phyloP scores from a whole-genome alignment of 495 filamentous ascomycete species.

The Neurospora terricola region DNA sequence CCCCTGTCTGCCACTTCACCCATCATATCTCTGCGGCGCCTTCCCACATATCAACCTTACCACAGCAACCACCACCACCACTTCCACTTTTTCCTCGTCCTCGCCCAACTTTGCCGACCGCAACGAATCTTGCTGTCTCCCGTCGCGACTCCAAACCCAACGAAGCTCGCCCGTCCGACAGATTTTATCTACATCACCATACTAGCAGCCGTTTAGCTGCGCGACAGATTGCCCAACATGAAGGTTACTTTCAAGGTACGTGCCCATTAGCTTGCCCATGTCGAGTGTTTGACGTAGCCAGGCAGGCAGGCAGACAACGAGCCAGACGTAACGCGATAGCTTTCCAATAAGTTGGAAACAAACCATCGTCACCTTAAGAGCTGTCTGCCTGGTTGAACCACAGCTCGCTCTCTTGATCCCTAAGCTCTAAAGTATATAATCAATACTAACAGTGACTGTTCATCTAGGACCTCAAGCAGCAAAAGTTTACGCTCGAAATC shows the following conservation, averaged over 20 bases:
- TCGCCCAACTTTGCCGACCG: background rate
- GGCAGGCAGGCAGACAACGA: background rate
- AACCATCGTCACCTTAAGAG: background rate
- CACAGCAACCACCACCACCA: slow-evolving; percentile 6
- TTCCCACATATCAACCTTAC: background rate
- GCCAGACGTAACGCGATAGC: background rate
- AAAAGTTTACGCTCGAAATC: slow-evolving; percentile 91
- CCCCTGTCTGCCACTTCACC: background rate
- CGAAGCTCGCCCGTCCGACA: background rate
- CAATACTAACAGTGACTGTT: background rate
- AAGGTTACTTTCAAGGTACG: slow-evolving; percentile 44
- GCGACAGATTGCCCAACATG: slow-evolving; percentile 28
- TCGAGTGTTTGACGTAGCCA: background rate
- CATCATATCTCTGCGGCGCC: background rate
- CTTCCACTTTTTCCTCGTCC: background rate
- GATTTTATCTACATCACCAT: background rate
- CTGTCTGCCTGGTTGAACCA: background rate
- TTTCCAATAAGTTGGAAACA: background rate
- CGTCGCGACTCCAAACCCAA: background rate
- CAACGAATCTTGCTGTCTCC: background rate
- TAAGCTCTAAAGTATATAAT: background rate
- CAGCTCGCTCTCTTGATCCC: background rate
- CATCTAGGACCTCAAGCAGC: slow-evolving; percentile 84
- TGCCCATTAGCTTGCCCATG: background rate
- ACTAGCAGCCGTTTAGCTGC: slow-evolving; percentile 23